Conservation (phyloP, 257 asterid species). For the Paraleonurus japonicus region DNA sequence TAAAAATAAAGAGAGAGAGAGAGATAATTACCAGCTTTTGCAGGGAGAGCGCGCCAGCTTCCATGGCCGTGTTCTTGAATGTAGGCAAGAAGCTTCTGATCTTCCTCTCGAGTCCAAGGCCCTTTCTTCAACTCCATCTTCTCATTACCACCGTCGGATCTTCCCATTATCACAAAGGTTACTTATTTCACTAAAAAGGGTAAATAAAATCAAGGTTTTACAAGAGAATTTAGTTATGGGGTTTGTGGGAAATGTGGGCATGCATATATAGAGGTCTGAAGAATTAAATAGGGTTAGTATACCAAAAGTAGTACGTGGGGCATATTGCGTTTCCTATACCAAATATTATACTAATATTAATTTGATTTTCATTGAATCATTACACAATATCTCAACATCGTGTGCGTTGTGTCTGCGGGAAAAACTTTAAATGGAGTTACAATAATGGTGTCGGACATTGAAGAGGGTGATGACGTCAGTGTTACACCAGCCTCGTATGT, state of each 20-base stretch:
- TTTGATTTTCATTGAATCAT: too few species aligned
- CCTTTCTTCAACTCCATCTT: conserved; percentile 56
- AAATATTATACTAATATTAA: too few species aligned
- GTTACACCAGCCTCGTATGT: conserved; percentile 22
- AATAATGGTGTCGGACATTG: conserved; percentile 31
- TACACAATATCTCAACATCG: conserved; percentile 14
- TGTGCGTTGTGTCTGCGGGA: conserved; percentile 13
- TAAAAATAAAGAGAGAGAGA: too few species aligned
- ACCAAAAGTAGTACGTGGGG: conserved; percentile 20
- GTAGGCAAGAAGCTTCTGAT: conserved; percentile 47
- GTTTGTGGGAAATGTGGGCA: conserved; percentile 8
- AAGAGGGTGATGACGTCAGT: conserved; percentile 25
- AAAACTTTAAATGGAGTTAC: conserved; percentile 6
- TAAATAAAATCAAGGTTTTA: not conserved
- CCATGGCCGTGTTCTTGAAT: conserved; percentile 56
- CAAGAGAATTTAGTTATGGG: conserved; percentile 6
- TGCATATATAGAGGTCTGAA: conserved; percentile 28
- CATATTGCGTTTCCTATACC: not conserved
- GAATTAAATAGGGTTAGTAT: conserved; percentile 25
- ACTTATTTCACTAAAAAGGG: too few species aligned
- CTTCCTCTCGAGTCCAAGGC: conserved; percentile 66
- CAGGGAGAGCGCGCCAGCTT: conserved; percentile 57
- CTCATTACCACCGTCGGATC: conserved; percentile 26
- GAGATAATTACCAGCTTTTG: conserved; percentile 43
- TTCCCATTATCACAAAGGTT: conserved; percentile 34